These are phyloP conservation scores for Nicotiana otophora DNA, from an alignment of 257 asterid genomes.

Conservation along the genomic window DNA sequence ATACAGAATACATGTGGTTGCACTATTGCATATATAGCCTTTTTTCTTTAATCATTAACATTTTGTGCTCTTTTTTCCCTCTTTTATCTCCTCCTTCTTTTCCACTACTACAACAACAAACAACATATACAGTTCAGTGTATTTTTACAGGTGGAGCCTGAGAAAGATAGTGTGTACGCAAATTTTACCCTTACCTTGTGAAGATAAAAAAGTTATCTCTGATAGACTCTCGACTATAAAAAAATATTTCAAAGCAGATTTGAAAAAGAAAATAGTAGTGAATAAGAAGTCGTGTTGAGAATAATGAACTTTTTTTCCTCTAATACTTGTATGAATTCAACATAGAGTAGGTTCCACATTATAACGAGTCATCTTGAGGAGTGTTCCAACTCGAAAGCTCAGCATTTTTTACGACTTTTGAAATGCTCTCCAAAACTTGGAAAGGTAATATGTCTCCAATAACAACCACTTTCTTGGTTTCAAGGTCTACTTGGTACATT, in stretches of 20 bases:
- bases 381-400: constrained; percentile 42
- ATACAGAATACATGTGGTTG: background rate
- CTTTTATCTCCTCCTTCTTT: background rate
- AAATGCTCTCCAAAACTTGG: constrained; percentile 80
- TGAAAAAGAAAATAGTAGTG: no score
- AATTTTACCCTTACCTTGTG: rapidly evolving
- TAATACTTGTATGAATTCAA: background rate
- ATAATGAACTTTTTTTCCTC: background rate
- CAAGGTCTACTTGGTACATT: constrained; percentile 69
- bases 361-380: background rate
- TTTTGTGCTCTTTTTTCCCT: no score
- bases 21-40: background rate
- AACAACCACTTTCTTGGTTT: constrained; percentile 77
- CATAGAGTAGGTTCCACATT: background rate
- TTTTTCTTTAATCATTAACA: background rate
- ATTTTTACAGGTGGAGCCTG: no score
- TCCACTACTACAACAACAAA: no score
- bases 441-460: constrained; percentile 74
- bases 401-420: constrained; percentile 60
- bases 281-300: no score
- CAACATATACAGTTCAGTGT: no score
- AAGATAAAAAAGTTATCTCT: rapidly evolving
- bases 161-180: no score
- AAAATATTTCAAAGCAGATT: no score
- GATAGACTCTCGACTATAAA: no score